A percentile compares a stretch with the other conserved stretches of the same genome.
These are phyloP conservation scores for Haplographium delicatum DNA, from an alignment of 495 filamentous ascomycete species.

Conservation along the genomic window DNA sequence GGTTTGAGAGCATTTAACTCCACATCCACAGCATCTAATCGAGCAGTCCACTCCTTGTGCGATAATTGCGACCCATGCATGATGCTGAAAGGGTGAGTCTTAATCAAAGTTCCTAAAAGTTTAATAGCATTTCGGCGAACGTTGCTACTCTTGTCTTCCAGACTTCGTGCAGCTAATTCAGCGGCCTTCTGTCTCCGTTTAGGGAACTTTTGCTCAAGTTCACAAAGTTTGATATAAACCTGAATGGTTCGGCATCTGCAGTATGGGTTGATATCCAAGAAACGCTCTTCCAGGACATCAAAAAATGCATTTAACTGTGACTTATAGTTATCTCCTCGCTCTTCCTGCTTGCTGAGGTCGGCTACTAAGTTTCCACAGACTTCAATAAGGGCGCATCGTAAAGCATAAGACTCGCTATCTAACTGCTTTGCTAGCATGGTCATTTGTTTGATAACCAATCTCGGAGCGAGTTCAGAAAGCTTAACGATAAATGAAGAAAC, in stretches of 20 bases:
- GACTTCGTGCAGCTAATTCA: constrained; percentile 76
- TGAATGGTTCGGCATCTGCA: constrained; percentile 89
- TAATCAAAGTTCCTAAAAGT: constrained; percentile 76
- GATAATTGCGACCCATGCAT: constrained; percentile 86
- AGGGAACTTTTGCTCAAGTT: constrained; percentile 89
- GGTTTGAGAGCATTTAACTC: constrained; percentile 79
- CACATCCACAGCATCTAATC: constrained; percentile 72
- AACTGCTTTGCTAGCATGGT: constrained; percentile 86
- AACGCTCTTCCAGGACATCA: constrained; percentile 91
- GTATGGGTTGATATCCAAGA: constrained; percentile 95
- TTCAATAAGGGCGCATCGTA: constrained; percentile 90
- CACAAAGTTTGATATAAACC: constrained; percentile 86
- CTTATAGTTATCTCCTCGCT: constrained; percentile 84
- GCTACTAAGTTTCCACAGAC: constrained; percentile 97
- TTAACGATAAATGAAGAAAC: constrained; percentile 95
- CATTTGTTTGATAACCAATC: constrained; percentile 96
- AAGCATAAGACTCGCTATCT: constrained; percentile 93
- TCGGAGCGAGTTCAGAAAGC: constrained; percentile 90
- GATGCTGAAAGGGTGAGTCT: constrained; percentile 88
- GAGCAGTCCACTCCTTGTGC: constrained; percentile 74
- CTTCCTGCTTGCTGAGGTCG: constrained; percentile 85
- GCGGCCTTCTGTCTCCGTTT: constrained; percentile 84
- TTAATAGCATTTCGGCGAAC: constrained; percentile 94
- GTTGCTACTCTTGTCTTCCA: constrained; percentile 98
- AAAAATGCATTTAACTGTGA: constrained; percentile 94